Conservation (phyloP, 139 green algal species). For the Chlamydomonas schloesseri region DNA sequence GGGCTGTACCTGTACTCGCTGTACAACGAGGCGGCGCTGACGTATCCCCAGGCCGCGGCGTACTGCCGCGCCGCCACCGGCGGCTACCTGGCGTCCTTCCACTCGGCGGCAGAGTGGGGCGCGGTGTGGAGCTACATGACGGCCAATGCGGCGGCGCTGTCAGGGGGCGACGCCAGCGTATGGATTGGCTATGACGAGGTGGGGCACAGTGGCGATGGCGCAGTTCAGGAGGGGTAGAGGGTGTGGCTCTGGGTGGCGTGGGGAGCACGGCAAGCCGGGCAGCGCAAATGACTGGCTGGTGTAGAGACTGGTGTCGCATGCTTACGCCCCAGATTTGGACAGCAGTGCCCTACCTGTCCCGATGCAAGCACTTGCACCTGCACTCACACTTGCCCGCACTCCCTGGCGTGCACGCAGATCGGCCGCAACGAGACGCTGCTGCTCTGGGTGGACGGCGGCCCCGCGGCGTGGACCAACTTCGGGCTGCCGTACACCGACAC, state of each 20-base stretch:
- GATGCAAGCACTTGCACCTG: too few relatives aligned
- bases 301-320: too few relatives aligned
- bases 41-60: not conserved
- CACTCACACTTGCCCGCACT: too few relatives aligned
- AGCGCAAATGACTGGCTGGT: too few relatives aligned
- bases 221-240: not conserved
- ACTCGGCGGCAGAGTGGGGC: not conserved
- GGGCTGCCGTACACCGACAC: constrained; percentile 36
- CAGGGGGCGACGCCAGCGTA: not conserved
- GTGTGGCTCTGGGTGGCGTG: too few relatives aligned
- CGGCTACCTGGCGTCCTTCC: constrained; percentile 37
- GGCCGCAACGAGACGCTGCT: too few relatives aligned
- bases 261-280: too few relatives aligned
- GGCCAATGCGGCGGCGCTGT: not conserved
- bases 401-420: too few relatives aligned
- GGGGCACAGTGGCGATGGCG: not conserved
- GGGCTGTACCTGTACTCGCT: constrained; percentile 27
- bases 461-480: constrained; percentile 22
- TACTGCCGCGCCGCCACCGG: constrained; percentile 14
- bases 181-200: constrained; percentile 36
- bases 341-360: too few relatives aligned
- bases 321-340: too few relatives aligned
- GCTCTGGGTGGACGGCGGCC: constrained; percentile 26
- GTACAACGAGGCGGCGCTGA: not conserved
- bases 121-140: not conserved